Evolutionary conservation across 75 land plant genomes (phyloP).

Genomic region (Larix kaempferi): DNA sequence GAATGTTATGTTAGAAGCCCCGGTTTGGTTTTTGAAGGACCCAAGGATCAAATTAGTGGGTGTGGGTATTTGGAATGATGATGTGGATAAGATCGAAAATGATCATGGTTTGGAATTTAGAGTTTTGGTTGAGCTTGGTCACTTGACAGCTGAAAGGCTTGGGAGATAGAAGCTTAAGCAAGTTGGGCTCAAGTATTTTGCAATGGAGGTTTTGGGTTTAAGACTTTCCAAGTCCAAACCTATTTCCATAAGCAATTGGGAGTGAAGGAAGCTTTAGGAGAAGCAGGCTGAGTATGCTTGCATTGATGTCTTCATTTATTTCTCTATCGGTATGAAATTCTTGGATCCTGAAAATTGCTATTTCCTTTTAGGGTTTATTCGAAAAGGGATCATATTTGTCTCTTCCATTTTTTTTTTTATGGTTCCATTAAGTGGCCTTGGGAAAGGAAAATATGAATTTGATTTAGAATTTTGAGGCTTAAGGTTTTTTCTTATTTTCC

Average conservation of each 20-base stretch:
- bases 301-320: too few relatives aligned
- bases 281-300: conserved; percentile 45
- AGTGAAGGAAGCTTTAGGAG: conserved; percentile 20
- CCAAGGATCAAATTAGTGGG: conserved; percentile 34
- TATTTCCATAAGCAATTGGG: conserved; percentile 45
- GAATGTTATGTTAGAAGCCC: conserved; percentile 29
- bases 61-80: conserved; percentile 36
- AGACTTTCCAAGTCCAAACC: conserved; percentile 29
- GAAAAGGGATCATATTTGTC: too few relatives aligned
- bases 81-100: conserved; percentile 25
- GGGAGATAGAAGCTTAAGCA: conserved; percentile 6
- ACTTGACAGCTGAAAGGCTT: conserved; percentile 19
- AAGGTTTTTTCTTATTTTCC: too few relatives aligned
- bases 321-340: too few relatives aligned
- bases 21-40: conserved; percentile 27
- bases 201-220: conserved; percentile 26
- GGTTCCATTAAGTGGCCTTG: too few relatives aligned
- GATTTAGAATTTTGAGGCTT: too few relatives aligned
- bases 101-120: conserved; percentile 41
- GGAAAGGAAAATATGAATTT: too few relatives aligned
- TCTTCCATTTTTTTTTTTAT: too few relatives aligned
- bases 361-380: too few relatives aligned
- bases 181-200: conserved; percentile 41
- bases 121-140: conserved; percentile 22
- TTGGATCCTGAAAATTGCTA: too few relatives aligned